Conservation (phyloP, 208 protist species). For the Acanthamoeba healyi region DNA sequence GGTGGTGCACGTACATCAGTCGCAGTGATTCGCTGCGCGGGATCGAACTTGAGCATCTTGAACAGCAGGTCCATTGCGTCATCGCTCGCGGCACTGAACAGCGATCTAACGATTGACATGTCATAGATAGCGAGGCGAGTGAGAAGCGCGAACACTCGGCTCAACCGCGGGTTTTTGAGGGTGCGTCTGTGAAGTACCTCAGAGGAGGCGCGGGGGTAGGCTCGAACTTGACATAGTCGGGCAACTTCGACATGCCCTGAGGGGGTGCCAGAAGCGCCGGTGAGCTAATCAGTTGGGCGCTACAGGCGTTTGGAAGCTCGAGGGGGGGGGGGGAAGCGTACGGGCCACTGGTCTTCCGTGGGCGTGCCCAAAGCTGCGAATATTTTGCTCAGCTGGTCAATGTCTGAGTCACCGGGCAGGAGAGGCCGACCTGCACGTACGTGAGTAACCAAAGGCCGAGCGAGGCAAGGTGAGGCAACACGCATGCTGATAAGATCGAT, state of each 20-base stretch:
- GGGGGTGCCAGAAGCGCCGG: no score
- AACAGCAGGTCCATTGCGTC: conserved; percentile 62
- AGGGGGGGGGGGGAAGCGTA: not conserved
- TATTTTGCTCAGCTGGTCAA: conserved; percentile 73
- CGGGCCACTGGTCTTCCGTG: conserved; percentile 76
- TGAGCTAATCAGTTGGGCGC: no score
- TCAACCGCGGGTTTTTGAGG: not conserved
- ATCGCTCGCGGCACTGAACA: conserved; percentile 63
- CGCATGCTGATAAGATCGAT: no score
- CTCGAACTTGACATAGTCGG: conserved; percentile 71
- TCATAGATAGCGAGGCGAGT: not conserved
- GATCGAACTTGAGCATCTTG: conserved; percentile 75
- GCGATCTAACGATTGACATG: not conserved
- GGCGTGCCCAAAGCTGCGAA: conserved; percentile 80
- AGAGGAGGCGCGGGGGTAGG: conserved; percentile 40
- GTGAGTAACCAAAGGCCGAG: no score
- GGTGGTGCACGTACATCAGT: conserved; percentile 59
- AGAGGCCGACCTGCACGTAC: conserved; percentile 87
- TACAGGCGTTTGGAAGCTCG: no score
- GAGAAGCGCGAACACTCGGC: no score
- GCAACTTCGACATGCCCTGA: conserved; percentile 70
- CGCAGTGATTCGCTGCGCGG: conserved; percentile 60
- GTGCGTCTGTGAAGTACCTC: not conserved
- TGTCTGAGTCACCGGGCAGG: conserved; percentile 88
- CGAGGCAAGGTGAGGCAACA: no score